Evolutionary conservation across 352 stramenopile genomes (phyloP), one percentile per base, ranked within the genome.

Genomic region (Globisporangium barbulae): DNA sequence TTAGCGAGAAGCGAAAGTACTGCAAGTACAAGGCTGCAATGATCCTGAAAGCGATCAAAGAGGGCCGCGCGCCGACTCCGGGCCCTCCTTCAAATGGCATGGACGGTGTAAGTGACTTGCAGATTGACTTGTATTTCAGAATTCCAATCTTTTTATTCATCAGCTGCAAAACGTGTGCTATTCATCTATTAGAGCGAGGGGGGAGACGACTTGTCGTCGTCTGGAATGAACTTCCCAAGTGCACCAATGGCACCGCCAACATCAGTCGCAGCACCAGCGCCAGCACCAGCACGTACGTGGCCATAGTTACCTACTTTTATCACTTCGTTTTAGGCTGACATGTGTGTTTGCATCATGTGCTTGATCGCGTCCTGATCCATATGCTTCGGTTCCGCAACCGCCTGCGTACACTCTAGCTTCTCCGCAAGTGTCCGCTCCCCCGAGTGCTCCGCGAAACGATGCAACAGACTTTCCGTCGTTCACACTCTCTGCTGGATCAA

Each of bases 11-110:
- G 69, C 78, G 83, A 33, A 77, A 80, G n/a, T 98, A 98, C 73
- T 95, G 87, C 73, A 98, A 98, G 73, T 98, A 91, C 85, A 98
- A 98, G 63, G 93, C 94, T 5, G 95, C 94, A 0, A 96, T 97
- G 25, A 98, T 98, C 73, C 73, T 98, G 21, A 98, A 98, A 68
- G 93, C 93, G 12, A 91, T 98, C 52, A 98, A 98, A 67, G 92
- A 98, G 68, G 94, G 96, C 22, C 78, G 81, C 47, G 68, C 76
- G 13, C 89, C 90, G 1, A 88, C 75, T 2, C 90, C 96, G 33
- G 93, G 94, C 19, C 90, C 84, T 25, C 85, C 83, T 13, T 76
- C 81, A 35, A 72, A 89, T 73, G 48, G 79, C 35, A 65, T 83
- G 49, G 72, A 63, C 61, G 65, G 19, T 35, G 77, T 83, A 67